A percentile compares a stretch with the other conserved stretches of the same genome.
Conservation (phyloP, 345 rosid species). For the Citrus australasica region DNA sequence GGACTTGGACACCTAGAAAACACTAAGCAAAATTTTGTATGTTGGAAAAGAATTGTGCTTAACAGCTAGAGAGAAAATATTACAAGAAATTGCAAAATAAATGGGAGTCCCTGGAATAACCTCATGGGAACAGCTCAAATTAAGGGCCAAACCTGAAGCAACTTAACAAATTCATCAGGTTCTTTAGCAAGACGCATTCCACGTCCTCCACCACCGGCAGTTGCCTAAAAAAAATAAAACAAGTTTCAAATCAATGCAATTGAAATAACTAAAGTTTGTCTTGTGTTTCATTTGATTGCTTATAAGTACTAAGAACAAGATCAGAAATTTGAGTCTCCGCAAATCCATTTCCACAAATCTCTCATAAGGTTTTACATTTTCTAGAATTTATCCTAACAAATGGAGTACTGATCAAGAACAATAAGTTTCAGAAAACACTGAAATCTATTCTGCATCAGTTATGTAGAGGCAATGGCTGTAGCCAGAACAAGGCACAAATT, state of each 20-base stretch:
- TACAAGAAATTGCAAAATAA: not conserved
- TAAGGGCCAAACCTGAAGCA: slow-evolving; percentile 65
- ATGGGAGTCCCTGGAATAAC: not conserved
- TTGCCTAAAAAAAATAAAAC: slow-evolving; percentile 56
- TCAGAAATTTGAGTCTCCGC: not conserved
- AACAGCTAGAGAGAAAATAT: not conserved
- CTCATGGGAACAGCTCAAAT: slow-evolving; percentile 3
- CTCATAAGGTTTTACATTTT: not conserved
- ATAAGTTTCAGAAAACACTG: not conserved
- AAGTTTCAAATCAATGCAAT: not conserved
- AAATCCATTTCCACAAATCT: not conserved
- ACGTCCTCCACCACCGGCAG: slow-evolving; percentile 99
- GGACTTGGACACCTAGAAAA: not conserved
- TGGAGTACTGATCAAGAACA: not conserved
- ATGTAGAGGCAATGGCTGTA: not conserved
- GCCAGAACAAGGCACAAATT: not conserved
- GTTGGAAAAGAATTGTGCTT: not conserved
- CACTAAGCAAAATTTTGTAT: not conserved
- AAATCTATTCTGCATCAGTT: not conserved
- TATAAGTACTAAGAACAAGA: not conserved
- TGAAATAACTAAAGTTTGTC: not conserved
- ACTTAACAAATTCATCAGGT: slow-evolving; percentile 91
- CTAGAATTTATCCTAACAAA: not conserved
- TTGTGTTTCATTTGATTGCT: not conserved
- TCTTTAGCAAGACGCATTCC: slow-evolving; percentile 99